Percentiles rank a stretch among this genome's conserved stretches.
Evolutionary conservation across 495 filamentous ascomycete species (phyloP).

Genomic region (Talaromyces nanjingensis): DNA sequence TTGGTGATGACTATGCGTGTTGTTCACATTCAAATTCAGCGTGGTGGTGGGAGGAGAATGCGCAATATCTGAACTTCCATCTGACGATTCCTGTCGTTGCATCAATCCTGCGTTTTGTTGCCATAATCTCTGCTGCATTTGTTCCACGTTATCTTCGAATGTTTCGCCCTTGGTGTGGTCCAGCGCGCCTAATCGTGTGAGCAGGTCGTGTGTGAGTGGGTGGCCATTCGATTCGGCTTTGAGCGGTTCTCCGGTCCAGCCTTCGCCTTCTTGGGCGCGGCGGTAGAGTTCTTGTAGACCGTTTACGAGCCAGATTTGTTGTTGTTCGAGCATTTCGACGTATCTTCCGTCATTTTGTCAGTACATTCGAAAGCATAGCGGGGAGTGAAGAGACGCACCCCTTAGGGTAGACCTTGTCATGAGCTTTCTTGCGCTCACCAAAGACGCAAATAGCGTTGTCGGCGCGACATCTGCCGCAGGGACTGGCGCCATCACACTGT

Average conservation of each 20-base stretch:
- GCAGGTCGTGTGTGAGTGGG: conserved; percentile 60
- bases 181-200: conserved; percentile 51
- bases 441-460: conserved; percentile 58
- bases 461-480: conserved; percentile 52
- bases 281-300: conserved; percentile 56
- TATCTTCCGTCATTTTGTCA: conserved; percentile 35
- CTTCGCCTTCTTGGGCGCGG: conserved; percentile 39
- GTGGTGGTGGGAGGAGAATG: conserved; percentile 32
- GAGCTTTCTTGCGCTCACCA: conserved; percentile 55
- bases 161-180: conserved; percentile 42
- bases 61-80: conserved; percentile 41
- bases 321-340: conserved; percentile 66
- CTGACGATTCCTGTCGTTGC: conserved; percentile 47
- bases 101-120: conserved; percentile 40
- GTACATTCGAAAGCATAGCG: neutral
- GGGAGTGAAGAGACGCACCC: conserved; percentile 36
- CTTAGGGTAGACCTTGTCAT: conserved; percentile 58
- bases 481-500: conserved; percentile 55
- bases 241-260: conserved; percentile 49
- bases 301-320: conserved; percentile 56
- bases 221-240: conserved; percentile 47
- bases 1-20: conserved; percentile 2
- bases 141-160: conserved; percentile 52
- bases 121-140: conserved; percentile 49
- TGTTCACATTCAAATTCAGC: neutral